Evolutionary conservation across 768 basidiomycete genomes (phyloP).

Genomic region (Termitomyces sp.): DNA sequence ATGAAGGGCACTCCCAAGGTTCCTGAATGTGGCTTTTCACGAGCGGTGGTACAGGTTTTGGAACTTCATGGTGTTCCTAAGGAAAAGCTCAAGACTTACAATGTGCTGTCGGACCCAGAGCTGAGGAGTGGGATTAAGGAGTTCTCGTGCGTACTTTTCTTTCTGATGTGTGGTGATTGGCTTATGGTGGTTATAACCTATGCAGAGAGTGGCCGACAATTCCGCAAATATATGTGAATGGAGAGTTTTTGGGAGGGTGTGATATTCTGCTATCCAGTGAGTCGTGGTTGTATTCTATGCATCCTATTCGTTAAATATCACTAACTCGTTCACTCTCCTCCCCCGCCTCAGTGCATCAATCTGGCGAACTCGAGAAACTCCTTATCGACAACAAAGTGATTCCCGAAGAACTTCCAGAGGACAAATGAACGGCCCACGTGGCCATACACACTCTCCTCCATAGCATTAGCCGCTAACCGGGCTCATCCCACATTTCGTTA

Average conservation of each 20-base stretch:
- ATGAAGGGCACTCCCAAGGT: slow-evolving; percentile 92
- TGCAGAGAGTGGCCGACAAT: slow-evolving; percentile 95
- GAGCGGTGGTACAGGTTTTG: slow-evolving; percentile 88
- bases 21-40: slow-evolving; percentile 94
- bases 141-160: slow-evolving; percentile 72
- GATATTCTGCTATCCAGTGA: slow-evolving; percentile 89
- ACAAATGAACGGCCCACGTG: neutral
- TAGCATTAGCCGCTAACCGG: neutral
- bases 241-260: slow-evolving; percentile 95
- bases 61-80: slow-evolving; percentile 75
- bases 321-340: neutral
- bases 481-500: neutral
- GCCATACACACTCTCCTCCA: neutral
- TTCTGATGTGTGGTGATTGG: neutral
- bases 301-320: neutral
- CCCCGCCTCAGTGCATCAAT: slow-evolving; percentile 78
- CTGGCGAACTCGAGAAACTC: slow-evolving; percentile 84
- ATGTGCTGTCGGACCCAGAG: slow-evolving; percentile 84
- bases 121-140: slow-evolving; percentile 88
- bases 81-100: slow-evolving; percentile 84
- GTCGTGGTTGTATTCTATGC: slow-evolving; percentile 27
- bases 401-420: slow-evolving; percentile 32
- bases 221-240: slow-evolving; percentile 91
- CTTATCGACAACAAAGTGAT: slow-evolving; percentile 69
- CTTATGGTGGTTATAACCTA: neutral